Conservation (phyloP, 2,329 filamentous ascomycete genomes). For the Ambrosiella xylebori region DNA sequence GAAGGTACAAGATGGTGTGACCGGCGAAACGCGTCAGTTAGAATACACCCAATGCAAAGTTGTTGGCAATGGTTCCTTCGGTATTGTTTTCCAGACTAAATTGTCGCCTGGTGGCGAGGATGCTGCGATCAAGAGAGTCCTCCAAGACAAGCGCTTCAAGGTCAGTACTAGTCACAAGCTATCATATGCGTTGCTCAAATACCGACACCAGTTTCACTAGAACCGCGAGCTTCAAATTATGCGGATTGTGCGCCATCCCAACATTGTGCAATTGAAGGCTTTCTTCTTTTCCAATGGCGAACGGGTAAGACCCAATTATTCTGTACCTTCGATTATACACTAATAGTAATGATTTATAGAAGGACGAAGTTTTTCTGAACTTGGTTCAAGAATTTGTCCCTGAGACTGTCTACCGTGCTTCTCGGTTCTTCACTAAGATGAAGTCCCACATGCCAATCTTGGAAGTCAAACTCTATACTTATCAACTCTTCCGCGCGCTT, state of each 20-base stretch:
- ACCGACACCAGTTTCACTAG: slow-evolving; percentile 28
- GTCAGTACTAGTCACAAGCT: slow-evolving; percentile 27
- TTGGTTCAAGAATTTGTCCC: slow-evolving; percentile 95
- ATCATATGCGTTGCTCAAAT: not conserved
- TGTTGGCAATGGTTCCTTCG: slow-evolving; percentile 96
- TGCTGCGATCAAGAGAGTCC: slow-evolving; percentile 94
- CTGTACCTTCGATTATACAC: not conserved
- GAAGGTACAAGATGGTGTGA: slow-evolving; percentile 96
- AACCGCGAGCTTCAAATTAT: slow-evolving; percentile 99
- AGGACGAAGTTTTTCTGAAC: slow-evolving; percentile 98
- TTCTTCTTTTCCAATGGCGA: slow-evolving; percentile 99
- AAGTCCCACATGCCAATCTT: slow-evolving; percentile 99
- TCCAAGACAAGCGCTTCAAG: slow-evolving; percentile 99
- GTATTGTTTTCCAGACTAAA: slow-evolving; percentile 98
- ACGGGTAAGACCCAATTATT: slow-evolving; percentile 45
- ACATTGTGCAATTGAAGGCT: slow-evolving; percentile 96
- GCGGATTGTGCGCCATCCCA: slow-evolving; percentile 96
- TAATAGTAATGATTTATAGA: slow-evolving; percentile 30
- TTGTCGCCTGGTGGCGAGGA: slow-evolving; percentile 95
- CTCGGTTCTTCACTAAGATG: slow-evolving; percentile 99
- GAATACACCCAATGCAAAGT: slow-evolving; percentile 99
- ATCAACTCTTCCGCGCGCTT: slow-evolving; percentile 94
- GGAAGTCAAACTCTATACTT: slow-evolving; percentile 98
- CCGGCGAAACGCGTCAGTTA: slow-evolving; percentile 88
- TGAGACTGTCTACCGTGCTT: slow-evolving; percentile 94